Percentiles rank a stretch among this genome's conserved stretches.
phyloP scores from a whole-genome alignment of 2,329 filamentous ascomycete species.

The Ceratocystis cacaofunesta region DNA sequence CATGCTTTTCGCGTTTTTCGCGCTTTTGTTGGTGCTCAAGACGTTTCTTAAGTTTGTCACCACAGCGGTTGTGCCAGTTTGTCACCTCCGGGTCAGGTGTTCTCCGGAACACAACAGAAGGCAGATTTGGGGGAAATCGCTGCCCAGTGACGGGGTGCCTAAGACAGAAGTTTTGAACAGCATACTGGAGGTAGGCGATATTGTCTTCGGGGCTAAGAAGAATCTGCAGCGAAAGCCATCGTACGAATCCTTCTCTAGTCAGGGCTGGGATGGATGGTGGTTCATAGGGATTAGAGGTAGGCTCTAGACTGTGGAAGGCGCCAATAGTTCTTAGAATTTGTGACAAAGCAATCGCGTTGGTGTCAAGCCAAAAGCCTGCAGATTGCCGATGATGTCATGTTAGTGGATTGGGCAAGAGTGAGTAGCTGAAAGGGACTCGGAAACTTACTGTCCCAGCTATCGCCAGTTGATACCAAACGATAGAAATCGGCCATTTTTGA shows the following conservation, averaged over 20 bases:
- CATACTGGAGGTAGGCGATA: constrained; percentile 66
- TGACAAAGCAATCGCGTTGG: constrained; percentile 59
- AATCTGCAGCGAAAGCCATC: constrained; percentile 87
- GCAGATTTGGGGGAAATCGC: constrained; percentile 46
- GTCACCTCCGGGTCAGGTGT: constrained; percentile 67
- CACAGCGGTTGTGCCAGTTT: constrained; percentile 70
- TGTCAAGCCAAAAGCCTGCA: constrained; percentile 59
- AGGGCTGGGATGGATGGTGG: constrained; percentile 69
- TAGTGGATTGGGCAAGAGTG: not conserved
- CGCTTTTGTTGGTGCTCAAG: constrained; percentile 7
- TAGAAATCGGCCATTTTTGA: constrained; percentile 65
- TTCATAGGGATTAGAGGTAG: constrained; percentile 55
- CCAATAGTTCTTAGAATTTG: constrained; percentile 87
- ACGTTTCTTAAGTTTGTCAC: constrained; percentile 42
- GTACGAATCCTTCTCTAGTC: constrained; percentile 69
- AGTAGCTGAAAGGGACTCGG: constrained; percentile 6
- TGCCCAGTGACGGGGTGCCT: constrained; percentile 59
- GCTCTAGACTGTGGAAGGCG: constrained; percentile 76
- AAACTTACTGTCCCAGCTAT: constrained; percentile 52
- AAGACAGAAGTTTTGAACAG: constrained; percentile 63
- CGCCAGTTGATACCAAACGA: constrained; percentile 45
- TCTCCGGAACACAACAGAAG: constrained; percentile 50
- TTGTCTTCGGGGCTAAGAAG: constrained; percentile 79
- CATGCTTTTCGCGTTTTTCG: not conserved
- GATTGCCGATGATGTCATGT: constrained; percentile 3